Base-by-base conservation (phyloP, 805 yeast species). In the Yamadazyma phyllophila region DNA sequence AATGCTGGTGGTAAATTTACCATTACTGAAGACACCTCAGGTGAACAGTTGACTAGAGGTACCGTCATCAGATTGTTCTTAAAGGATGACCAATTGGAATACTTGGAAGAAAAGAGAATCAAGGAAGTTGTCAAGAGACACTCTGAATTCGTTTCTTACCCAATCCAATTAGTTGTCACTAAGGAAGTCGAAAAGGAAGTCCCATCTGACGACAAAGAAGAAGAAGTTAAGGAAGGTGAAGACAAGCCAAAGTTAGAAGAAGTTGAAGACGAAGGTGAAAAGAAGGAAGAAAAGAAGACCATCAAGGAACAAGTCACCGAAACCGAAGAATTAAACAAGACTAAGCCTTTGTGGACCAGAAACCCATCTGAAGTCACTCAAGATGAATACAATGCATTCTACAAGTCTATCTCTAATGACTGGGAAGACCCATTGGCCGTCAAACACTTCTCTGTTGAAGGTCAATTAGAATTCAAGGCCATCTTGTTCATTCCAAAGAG, bases 391-490 rank as follows among this genome's bases (percentile, higher is more conserved):
- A 92, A 94, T 65, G 95, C 98, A 49, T 94, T 94, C 87, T 94
- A 94, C 88, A 94, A 94, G 81, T 90, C 98, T 42, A 94, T 94
- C 66, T 91, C 99, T 47, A 94, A 94, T 76, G 99, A 94, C 76
- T 94, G 99, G 99, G 99, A 94, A 80, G 99, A 94, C 71, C 99
- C 97, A 76, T 83, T 94, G 69, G 97, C 97, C 58, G 98, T 94
- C 59, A 94, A 94, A 83, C 99, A 94, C 78, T 94, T 94, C 82
- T 88, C 97, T 43, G 99, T 94, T 66, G 99, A 94, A 80, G 99
- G 99, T 81, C 99, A 94, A 81, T 83, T 94, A 64, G 99, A 94
- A 80, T 94, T 94, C 84, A 91, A 85, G 79, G 98, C 99, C 55
- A 94, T 94, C 66, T 79, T 94, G 63, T 94, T 89, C 67, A 82